Base-by-base conservation (phyloP, 768 basidiomycete species). In the Leccinum aurantiacum region DNA sequence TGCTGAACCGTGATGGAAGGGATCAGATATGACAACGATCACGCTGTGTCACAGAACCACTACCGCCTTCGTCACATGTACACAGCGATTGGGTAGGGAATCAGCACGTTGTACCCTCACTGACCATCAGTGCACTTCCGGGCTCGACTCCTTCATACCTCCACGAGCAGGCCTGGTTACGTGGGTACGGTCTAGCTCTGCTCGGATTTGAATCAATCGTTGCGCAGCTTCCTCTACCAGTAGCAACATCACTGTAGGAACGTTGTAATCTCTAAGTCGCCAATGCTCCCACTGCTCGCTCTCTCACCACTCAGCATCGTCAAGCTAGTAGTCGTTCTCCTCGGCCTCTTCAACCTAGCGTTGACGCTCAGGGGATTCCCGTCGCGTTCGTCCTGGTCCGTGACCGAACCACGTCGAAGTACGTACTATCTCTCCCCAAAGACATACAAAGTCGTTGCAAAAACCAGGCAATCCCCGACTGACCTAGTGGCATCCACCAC, bases 261-360 rank as follows among this genome's bases (percentile, higher is more conserved):
- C 46, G n/a, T 19, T 44, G 41, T 19, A 5, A 5, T 24, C 15
- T 37, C 37, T 14, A 1, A 37, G 11, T 17, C 15, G 2, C 17
- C 37, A n/a, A 53, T 53, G 58, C 11, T 53, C 19, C 11, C 25
- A 41, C 7, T n/a, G 6, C n/a, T 14, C 27, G 17, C 52, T 10
- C 38, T 60, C 38, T 56, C 65, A 3, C 4, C 69, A 14, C 61
- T 69, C 47, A 60, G 54, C n/a, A 3, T 69, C 54, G 57, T 70
- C 35, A 70, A 70, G 51, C 46, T 70, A 17, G 44, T 41, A 13
- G 66, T 63, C 25, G 2, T 70, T 1, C 24, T 68, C 4, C 68
- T 69, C 10, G 69, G 68, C 41, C 3, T 60, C 19, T 55, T 68
- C 53, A 69, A 71, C 49, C 35, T 68, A 41, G 14, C 7, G 0